A percentile compares a stretch with the other conserved stretches of the same genome.
phyloP scores from a whole-genome alignment of 1,284 basidiomycete species.

The Boletus smithii region DNA sequence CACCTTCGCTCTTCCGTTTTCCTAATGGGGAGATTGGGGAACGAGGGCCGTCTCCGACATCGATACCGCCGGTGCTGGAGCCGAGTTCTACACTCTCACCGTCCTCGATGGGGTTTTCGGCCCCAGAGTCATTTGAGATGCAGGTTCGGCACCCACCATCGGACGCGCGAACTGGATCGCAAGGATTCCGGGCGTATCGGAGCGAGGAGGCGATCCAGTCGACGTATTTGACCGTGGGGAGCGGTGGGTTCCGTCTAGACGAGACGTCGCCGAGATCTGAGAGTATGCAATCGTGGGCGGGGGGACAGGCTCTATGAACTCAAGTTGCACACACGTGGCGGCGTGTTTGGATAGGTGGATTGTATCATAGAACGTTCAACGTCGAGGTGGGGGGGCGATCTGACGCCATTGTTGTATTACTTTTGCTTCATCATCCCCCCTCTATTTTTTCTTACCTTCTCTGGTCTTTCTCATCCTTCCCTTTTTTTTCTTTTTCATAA shows the following conservation, averaged over 20 bases:
- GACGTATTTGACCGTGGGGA: conserved; percentile 1
- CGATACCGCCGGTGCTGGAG: conserved; percentile 4
- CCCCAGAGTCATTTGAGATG: conserved; percentile 51
- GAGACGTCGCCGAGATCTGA: conserved; percentile 29
- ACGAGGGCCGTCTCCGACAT: conserved; percentile 6
- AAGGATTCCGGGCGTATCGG: conserved; percentile 11
- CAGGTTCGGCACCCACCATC: conserved; percentile 39
- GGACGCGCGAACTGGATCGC: conserved; percentile 15
- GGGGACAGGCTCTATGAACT: conserved; percentile 40
- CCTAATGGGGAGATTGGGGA: conserved; percentile 40
- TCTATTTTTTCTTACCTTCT: too few species aligned
- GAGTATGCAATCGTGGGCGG: conserved; percentile 42
- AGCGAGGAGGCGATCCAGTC: conserved; percentile 1
- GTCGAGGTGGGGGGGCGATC: too few species aligned
- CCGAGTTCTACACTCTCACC: conserved; percentile 4
- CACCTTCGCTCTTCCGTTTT: conserved; percentile 48
- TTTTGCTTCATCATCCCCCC: conserved; percentile 2
- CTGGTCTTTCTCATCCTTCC: too few species aligned
- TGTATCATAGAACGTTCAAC: conserved; percentile 21
- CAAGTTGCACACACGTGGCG: too few species aligned
- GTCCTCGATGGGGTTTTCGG: not conserved
- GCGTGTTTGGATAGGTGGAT: not conserved
- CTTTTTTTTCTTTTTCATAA: not conserved
- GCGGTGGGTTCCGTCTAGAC: conserved; percentile 5
- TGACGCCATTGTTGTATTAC: conserved; percentile 16